A percentile compares a stretch with the other conserved stretches of the same genome.
Conservation (phyloP, 306 rosid species). For the Benincasa hispida region DNA sequence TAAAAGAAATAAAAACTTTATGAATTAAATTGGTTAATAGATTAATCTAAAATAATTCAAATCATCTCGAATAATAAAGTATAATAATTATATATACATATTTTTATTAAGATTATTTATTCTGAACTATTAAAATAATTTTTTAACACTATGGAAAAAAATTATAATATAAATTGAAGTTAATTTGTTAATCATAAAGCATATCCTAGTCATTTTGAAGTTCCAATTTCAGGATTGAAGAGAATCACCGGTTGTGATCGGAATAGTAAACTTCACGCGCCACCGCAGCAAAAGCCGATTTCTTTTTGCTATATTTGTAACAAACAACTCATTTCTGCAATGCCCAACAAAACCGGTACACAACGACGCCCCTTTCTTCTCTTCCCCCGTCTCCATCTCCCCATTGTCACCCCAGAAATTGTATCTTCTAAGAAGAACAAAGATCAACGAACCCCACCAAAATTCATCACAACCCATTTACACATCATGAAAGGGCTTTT, state of each 20-base stretch:
- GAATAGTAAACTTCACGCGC: neutral
- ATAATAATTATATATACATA: no score
- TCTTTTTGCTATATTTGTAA: slow-evolving; percentile 4
- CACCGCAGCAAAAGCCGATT: neutral
- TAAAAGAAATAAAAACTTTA: no score
- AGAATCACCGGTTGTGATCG: neutral
- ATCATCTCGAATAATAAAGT: no score
- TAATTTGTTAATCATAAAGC: no score
- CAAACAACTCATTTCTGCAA: slow-evolving; percentile 1
- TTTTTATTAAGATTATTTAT: no score
- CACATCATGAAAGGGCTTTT: slow-evolving; percentile 24
- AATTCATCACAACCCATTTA: neutral
- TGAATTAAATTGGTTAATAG: no score
- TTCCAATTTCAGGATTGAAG: no score
- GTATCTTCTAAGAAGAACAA: neutral
- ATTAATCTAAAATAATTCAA: no score
- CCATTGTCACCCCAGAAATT: neutral
- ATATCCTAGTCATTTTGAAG: no score
- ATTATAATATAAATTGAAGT: no score
- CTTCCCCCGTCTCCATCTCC: neutral
- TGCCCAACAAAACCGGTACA: slow-evolving; percentile 14
- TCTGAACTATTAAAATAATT: no score
- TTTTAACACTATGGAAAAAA: no score
- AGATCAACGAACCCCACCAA: neutral
- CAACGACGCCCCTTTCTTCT: neutral